These are phyloP conservation scores for Cercophora samala DNA, from an alignment of 495 filamentous ascomycete genomes.

Conservation along the genomic window DNA sequence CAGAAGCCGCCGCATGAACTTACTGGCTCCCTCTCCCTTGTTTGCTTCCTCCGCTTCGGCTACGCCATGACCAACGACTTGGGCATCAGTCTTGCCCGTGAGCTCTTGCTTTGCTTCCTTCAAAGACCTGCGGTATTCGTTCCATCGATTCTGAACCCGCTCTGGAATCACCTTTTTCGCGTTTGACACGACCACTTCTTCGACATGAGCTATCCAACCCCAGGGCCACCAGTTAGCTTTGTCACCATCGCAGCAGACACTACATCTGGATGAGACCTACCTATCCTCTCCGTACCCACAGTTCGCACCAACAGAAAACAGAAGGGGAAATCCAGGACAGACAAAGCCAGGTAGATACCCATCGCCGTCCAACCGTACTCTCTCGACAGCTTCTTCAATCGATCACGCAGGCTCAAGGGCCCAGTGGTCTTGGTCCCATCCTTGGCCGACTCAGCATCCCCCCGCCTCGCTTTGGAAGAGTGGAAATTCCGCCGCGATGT, in stretches of 20 bases:
- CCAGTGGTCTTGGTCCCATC: conserved; percentile 26
- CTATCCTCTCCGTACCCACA: conserved; percentile 82
- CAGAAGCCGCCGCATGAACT: conserved; percentile 25
- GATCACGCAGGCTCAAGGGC: conserved; percentile 58
- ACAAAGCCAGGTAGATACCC: conserved; percentile 83
- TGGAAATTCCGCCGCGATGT: conserved; percentile 29
- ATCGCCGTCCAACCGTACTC: conserved; percentile 94
- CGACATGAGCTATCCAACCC: conserved; percentile 42
- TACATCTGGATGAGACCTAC: conserved; percentile 32
- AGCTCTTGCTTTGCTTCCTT: conserved; percentile 34
- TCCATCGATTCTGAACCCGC: conserved; percentile 44
- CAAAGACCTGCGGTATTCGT: conserved; percentile 38
- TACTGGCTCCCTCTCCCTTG: conserved; percentile 53
- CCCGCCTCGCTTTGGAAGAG: conserved; percentile 23
- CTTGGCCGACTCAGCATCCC: conserved; percentile 3
- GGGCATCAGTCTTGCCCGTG: conserved; percentile 30
- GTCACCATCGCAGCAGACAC: background rate
- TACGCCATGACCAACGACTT: conserved; percentile 50
- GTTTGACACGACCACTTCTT: conserved; percentile 49
- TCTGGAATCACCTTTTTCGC: conserved; percentile 50
- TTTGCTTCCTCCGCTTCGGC: conserved; percentile 48
- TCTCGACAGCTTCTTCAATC: conserved; percentile 75
- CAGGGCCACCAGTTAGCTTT: background rate
- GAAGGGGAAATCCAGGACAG: conserved; percentile 88
- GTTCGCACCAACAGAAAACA: conserved; percentile 83